phyloP scores from a whole-genome alignment of 768 basidiomycete species.

The Leucocoprinus sp. region DNA sequence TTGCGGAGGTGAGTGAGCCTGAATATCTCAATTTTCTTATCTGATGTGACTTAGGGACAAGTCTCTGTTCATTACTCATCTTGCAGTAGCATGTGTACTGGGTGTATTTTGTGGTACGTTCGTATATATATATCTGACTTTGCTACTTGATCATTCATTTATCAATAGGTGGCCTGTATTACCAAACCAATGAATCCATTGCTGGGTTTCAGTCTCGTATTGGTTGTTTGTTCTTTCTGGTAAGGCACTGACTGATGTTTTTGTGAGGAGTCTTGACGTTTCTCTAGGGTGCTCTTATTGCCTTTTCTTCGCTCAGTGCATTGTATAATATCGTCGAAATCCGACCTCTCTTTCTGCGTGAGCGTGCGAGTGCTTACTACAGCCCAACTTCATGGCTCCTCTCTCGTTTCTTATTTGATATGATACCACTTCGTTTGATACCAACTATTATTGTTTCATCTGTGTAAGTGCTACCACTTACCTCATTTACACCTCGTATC shows the following conservation, averaged over 20 bases:
- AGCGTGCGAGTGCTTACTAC: conserved; percentile 80
- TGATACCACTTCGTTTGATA: conserved; percentile 80
- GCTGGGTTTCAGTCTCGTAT: conserved; percentile 92
- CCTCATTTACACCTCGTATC: conserved; percentile 14
- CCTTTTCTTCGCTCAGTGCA: conserved; percentile 87
- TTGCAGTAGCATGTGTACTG: conserved; percentile 57
- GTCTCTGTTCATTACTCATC: conserved; percentile 74
- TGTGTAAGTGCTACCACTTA: conserved; percentile 45
- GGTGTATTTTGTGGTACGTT: conserved; percentile 78
- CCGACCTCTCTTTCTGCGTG: conserved; percentile 82
- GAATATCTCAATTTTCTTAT: background rate
- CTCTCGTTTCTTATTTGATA: conserved; percentile 83
- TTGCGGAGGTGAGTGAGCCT: conserved; percentile 39
- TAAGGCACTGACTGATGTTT: conserved; percentile 29
- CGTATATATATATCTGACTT: conserved; percentile 15
- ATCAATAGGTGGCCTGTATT: conserved; percentile 73
- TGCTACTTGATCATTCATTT: conserved; percentile 28
- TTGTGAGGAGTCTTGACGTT: conserved; percentile 28
- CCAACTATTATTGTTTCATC: conserved; percentile 84
- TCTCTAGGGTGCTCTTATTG: conserved; percentile 73
- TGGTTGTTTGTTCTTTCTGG: conserved; percentile 93
- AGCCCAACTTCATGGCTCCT: conserved; percentile 89
- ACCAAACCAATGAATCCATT: conserved; percentile 67
- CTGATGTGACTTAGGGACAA: conserved; percentile 48
- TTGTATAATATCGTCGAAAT: conserved; percentile 82